Evolutionary conservation across 1,284 basidiomycete genomes (phyloP).

Genomic region (Gomphus sp.): DNA sequence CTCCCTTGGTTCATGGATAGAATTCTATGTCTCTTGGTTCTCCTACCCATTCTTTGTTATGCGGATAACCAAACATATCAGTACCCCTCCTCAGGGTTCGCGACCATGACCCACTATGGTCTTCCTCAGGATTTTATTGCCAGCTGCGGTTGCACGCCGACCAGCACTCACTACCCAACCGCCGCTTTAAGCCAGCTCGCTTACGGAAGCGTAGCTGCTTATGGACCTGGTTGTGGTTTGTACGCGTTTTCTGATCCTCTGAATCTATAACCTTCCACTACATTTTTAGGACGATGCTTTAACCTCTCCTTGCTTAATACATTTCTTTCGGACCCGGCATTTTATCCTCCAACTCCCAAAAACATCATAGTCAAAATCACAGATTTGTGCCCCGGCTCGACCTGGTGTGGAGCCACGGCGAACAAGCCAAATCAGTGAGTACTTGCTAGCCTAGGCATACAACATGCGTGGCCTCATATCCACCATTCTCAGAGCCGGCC

Average conservation of each 20-base stretch:
- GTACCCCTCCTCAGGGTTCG: conserved; percentile 18
- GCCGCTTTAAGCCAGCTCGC: conserved; percentile 70
- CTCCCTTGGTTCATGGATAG: not conserved
- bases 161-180: conserved; percentile 66
- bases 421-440: conserved; percentile 50
- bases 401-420: conserved; percentile 61
- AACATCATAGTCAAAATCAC: conserved; percentile 65
- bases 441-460: conserved; percentile 10
- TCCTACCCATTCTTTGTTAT: not conserved
- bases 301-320: conserved; percentile 64
- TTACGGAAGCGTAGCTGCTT: conserved; percentile 63
- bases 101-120: conserved; percentile 55
- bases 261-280: not conserved
- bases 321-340: conserved; percentile 55
- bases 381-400: conserved; percentile 58
- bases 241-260: not conserved
- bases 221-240: conserved; percentile 54
- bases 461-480: not conserved
- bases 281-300: conserved; percentile 47
- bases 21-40: not conserved
- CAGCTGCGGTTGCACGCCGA: conserved; percentile 55
- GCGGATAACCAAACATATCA: conserved; percentile 2
- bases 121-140: conserved; percentile 50
- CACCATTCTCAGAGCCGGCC: conserved; percentile 39
- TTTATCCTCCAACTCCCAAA: conserved; percentile 50